Percentiles rank a stretch among this genome's conserved stretches.
Conservation (phyloP, 176 grass and related monocot species). For the Poa annua region DNA sequence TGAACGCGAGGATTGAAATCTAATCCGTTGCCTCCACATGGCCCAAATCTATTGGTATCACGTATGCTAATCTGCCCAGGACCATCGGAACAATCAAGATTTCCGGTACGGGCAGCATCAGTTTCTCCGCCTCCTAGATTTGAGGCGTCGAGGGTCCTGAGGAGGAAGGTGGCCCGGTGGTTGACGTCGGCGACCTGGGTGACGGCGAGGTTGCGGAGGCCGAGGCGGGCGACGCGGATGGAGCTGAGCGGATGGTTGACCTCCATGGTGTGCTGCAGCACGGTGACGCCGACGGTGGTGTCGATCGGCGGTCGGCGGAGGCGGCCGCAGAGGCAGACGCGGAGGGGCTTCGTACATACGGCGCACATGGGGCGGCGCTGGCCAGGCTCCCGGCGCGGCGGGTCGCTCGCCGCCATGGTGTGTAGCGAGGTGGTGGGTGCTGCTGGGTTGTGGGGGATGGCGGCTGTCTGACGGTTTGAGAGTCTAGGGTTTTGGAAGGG, state of each 20-base stretch:
- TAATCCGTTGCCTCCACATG: not conserved
- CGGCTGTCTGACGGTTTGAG: slow-evolving; percentile 4
- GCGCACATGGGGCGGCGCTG: slow-evolving; percentile 64
- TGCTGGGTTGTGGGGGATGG: not conserved
- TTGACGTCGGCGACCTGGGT: slow-evolving; percentile 71
- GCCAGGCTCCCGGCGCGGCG: slow-evolving; percentile 18
- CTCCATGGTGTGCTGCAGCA: slow-evolving; percentile 86
- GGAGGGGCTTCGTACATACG: slow-evolving; percentile 68
- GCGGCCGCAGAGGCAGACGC: slow-evolving; percentile 80
- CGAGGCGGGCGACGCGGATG: slow-evolving; percentile 71
- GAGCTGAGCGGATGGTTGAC: slow-evolving; percentile 85
- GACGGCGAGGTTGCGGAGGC: slow-evolving; percentile 72
- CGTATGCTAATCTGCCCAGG: not conserved
- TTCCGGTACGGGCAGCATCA: slow-evolving; percentile 5
- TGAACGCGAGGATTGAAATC: not conserved
- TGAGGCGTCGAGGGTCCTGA: slow-evolving; percentile 51
- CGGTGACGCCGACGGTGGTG: slow-evolving; percentile 68
- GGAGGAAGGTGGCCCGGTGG: slow-evolving; percentile 58
- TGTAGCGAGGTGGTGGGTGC: not conserved
- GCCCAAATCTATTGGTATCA: not conserved
- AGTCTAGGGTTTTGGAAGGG: slow-evolving; percentile 25
- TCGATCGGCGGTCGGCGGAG: slow-evolving; percentile 64
- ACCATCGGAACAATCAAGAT: not conserved
- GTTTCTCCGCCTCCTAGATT: slow-evolving; percentile 31
- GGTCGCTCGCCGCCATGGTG: slow-evolving; percentile 51